phyloP scores from a whole-genome alignment of 306 rosid genomes.

The Cucurbita maxima region DNA sequence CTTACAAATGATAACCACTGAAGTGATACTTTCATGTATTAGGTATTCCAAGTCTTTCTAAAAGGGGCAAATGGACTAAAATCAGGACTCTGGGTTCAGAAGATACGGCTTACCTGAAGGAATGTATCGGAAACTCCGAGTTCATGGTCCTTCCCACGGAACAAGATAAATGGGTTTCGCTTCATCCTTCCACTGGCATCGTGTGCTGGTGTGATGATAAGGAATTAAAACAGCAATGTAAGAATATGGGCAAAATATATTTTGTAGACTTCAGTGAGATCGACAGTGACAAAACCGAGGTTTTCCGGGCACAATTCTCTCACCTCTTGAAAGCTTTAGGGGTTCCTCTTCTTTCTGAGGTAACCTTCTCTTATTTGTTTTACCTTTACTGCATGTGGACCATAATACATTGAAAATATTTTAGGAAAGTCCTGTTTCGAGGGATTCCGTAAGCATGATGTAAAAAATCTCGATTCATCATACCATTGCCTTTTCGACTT shows the following conservation, averaged over 20 bases:
- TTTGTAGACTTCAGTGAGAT: conserved; percentile 51
- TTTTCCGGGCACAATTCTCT: conserved; percentile 32
- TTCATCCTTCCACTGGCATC: conserved; percentile 70
- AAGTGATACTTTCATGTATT: conserved; percentile 11
- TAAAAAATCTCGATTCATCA: neutral
- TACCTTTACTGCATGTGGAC: neutral
- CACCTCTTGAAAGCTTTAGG: conserved; percentile 58
- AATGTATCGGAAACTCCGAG: conserved; percentile 41
- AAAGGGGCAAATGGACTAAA: conserved; percentile 71
- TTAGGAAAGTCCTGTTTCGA: neutral
- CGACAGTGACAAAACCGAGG: conserved; percentile 29
- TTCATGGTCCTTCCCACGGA: conserved; percentile 68
- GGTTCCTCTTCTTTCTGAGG: conserved; percentile 85
- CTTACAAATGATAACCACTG: conserved; percentile 8
- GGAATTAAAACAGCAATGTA: conserved; percentile 48
- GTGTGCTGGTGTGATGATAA: conserved; percentile 79
- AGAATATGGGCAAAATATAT: conserved; percentile 46
- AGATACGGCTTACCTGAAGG: conserved; percentile 47
- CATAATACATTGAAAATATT: neutral
- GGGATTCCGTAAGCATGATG: neutral
- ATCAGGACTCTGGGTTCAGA: conserved; percentile 44
- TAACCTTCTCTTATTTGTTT: conserved; percentile 15
- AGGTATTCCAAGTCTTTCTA: conserved; percentile 67
- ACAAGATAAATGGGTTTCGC: conserved; percentile 86
- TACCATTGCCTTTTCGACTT: neutral